A percentile compares a stretch with the other conserved stretches of the same genome.
Conservation (phyloP, 345 rosid species). For the Limnanthes douglasii region DNA sequence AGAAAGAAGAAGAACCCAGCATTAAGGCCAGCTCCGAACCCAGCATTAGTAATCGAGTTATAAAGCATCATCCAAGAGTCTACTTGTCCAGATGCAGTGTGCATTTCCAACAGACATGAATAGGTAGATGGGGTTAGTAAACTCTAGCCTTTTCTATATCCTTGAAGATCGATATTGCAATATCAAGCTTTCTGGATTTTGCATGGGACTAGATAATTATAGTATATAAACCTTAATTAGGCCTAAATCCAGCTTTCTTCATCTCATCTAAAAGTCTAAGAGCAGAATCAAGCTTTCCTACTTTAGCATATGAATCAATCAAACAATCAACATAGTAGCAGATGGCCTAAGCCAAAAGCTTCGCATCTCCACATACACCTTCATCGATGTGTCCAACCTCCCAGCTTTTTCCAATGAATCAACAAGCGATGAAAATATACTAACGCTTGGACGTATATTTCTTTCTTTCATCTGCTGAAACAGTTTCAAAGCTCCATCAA, state of each 20-base stretch:
- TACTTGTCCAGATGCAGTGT: constrained; percentile 80
- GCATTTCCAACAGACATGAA: constrained; percentile 91
- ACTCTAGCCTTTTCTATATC: constrained; percentile 97
- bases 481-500: constrained; percentile 83
- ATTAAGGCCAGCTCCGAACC: constrained; percentile 78
- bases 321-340: constrained; percentile 72
- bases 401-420: constrained; percentile 99
- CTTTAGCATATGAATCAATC: constrained; percentile 80
- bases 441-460: constrained; percentile 44
- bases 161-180: constrained; percentile 62
- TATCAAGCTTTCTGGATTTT: constrained; percentile 90
- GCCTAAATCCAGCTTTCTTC: constrained; percentile 71
- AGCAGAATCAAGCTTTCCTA: constrained; percentile 84
- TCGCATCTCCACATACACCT: constrained; percentile 76
- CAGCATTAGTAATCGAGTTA: constrained; percentile 89
- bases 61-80: constrained; percentile 90
- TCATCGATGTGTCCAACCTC: constrained; percentile 82
- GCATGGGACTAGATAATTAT: constrained; percentile 85
- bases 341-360: constrained; percentile 66
- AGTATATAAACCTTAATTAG: constrained; percentile 80
- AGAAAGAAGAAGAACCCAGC: too few species aligned
- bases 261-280: constrained; percentile 87
- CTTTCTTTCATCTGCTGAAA: constrained; percentile 87
- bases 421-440: constrained; percentile 63
- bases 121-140: constrained; percentile 85